These are phyloP conservation scores for Verbascum thapsus DNA, from an alignment of 257 asterid species.

Conservation along the genomic window DNA sequence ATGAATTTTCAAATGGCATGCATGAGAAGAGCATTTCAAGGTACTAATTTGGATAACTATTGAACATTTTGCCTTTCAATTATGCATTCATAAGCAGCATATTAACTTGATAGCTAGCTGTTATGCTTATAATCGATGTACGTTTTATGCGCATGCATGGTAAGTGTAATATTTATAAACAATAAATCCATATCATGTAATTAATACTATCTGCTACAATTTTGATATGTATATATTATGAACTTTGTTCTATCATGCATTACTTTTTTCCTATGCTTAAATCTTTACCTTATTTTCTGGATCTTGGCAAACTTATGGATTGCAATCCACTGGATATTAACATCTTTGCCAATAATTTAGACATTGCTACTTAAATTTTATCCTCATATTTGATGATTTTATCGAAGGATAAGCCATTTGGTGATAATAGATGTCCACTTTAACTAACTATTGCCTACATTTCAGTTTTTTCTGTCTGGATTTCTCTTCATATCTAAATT, in stretches of 20 bases:
- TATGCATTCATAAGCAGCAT: constrained; percentile 34
- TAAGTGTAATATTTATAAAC: constrained; percentile 24
- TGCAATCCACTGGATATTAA: background rate
- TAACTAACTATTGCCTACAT: background rate
- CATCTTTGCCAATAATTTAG: background rate
- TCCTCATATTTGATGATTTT: no score
- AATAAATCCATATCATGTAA: constrained; percentile 31
- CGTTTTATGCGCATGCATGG: constrained; percentile 3
- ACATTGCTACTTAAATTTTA: background rate
- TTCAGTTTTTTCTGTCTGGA: no score
- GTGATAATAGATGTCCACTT: no score
- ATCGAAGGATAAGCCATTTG: no score
- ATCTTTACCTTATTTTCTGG: background rate
- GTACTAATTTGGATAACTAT: no score
- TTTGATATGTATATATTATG: constrained; percentile 28
- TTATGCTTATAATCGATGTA: constrained; percentile 9
- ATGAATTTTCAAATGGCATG: constrained; percentile 34
- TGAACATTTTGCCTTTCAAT: constrained; percentile 19
- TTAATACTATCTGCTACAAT: constrained; percentile 32
- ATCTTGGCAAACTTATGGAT: no score
- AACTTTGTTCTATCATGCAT: constrained; percentile 15
- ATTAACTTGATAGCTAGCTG: constrained; percentile 22
- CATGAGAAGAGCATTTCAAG: constrained; percentile 26
- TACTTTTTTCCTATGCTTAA: constrained; percentile 13
- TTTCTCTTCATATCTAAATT: no score